Conservation (phyloP, 192 early-diverging fungal species). For the Irineochytrium annulatum region DNA sequence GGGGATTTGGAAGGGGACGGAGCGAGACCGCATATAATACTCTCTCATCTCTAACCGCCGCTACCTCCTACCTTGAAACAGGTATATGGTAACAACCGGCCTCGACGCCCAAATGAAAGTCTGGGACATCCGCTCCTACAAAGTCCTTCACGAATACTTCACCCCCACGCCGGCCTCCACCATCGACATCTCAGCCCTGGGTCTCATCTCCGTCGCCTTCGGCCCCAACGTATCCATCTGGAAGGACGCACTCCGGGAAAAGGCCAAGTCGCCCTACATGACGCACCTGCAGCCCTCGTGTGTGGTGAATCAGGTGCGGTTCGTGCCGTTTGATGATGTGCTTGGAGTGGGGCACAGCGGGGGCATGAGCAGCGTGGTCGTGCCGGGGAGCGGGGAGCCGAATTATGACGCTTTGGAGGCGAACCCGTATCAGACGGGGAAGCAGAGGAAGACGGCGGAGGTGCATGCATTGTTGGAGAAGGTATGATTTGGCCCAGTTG, state of each 20-base stretch:
- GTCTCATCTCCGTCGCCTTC: conserved; percentile 77
- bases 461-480: conserved; percentile 87
- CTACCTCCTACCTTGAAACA: conserved; percentile 40
- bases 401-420: conserved; percentile 92
- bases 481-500: not conserved
- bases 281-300: conserved; percentile 60
- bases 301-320: conserved; percentile 52
- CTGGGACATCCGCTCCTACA: conserved; percentile 89
- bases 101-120: conserved; percentile 85
- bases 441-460: conserved; percentile 84
- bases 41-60: too few species aligned
- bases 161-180: conserved; percentile 73
- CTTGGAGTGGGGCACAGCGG: conserved; percentile 76
- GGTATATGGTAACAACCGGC: conserved; percentile 89
- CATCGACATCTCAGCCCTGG: conserved; percentile 78
- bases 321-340: conserved; percentile 97
- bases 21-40: too few species aligned
- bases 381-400: conserved; percentile 93
- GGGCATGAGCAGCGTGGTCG: conserved; percentile 75
- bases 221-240: conserved; percentile 79
- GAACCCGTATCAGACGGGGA: conserved; percentile 88
- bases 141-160: conserved; percentile 72
- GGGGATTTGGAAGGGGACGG: too few species aligned
- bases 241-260: conserved; percentile 78
- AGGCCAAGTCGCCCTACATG: conserved; percentile 85